Evolutionary conservation across 2,329 filamentous ascomycete genomes (phyloP).

Genomic region (Chaetoscypha palmicola): DNA sequence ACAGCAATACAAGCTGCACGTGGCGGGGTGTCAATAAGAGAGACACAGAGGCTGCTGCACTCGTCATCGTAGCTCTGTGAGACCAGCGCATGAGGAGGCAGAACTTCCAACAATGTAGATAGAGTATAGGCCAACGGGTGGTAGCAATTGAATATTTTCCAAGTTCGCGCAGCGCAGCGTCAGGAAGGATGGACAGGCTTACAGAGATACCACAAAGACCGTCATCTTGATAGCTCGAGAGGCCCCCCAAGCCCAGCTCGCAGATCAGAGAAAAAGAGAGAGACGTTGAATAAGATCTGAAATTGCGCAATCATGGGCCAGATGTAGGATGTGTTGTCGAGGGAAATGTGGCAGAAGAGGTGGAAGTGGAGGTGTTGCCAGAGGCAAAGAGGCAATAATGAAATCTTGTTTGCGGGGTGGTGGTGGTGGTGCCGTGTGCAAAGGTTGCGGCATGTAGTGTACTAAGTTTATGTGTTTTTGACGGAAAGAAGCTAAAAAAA

Average conservation of each 20-base stretch:
- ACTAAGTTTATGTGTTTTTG: neutral
- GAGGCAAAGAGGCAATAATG: neutral
- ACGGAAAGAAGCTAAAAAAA: neutral
- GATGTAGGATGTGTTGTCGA: too few relatives aligned
- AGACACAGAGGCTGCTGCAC: too few relatives aligned
- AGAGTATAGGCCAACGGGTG: too few relatives aligned
- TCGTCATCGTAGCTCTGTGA: too few relatives aligned
- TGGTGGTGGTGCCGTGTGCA: too few relatives aligned
- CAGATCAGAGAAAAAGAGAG: constrained; percentile 9
- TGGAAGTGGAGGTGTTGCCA: neutral
- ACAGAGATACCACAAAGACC: constrained; percentile 54
- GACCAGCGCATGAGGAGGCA: too few relatives aligned
- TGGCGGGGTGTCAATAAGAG: too few relatives aligned
- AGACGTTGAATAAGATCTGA: constrained; percentile 4
- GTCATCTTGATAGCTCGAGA: constrained; percentile 39
- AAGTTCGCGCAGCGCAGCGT: too few relatives aligned
- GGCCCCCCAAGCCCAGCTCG: constrained; percentile 15
- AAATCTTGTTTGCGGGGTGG: too few relatives aligned
- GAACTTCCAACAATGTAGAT: too few relatives aligned
- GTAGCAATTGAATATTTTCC: too few relatives aligned
- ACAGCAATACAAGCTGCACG: too few relatives aligned
- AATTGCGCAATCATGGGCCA: constrained; percentile 24
- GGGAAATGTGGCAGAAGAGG: constrained; percentile 7
- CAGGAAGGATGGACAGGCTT: constrained; percentile 32
- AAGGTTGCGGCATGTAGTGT: neutral